Evolutionary conservation across 2,329 filamentous ascomycete species (phyloP), one percentile per base, ranked within the genome.

Genomic region (Fusarium hainanense): DNA sequence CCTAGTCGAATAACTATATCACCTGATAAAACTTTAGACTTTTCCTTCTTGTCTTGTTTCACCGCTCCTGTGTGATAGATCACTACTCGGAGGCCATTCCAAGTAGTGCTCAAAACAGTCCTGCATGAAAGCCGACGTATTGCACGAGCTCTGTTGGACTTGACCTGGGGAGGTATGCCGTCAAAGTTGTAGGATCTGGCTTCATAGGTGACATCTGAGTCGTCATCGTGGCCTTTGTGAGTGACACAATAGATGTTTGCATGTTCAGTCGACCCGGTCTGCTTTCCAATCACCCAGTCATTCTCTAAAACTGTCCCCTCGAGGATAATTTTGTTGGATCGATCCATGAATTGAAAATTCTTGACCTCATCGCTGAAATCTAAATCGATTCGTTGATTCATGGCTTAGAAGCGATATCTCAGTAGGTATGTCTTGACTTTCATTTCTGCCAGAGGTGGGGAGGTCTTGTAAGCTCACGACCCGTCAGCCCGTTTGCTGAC

Each of bases 261-360:
- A 37, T 37, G 34, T 37, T 37, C 34, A 11, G 34, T 37, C 3
- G 34, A 37, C 5, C 34, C 34, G 3, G 10, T 37, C 34, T 37
- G 34, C 18, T 37, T 37, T 37, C 34, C 34, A 1, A 37, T 37
- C 5, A 37, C 34, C 18, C 18, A 37, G 34, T 12, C 2, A 1
- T 37, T 7, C 0, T 37, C 18, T 1, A 37, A 37, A 4, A n/a
- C 18, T 3, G 10, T n/a, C 9, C 18, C 34, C 18, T 37, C 34
- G 3, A 7, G 10, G 3, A 37, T n/a, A 7, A 7, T n/a, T 0
- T 3, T 0, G 3, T 11, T 37, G 1, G 10, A 37, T 11, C 1
- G 18, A 11, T 12, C 18, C 16, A 37, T 1, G 5, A 3, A 2
- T n/a, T n/a, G 5, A 11, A n/a, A 6, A 4, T 6, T 7, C 9